Percentiles rank a stretch among this genome's conserved stretches.
These are phyloP conservation scores for Exophiala viscosa DNA, from an alignment of 2,329 filamentous ascomycete species.

Conservation along the genomic window DNA sequence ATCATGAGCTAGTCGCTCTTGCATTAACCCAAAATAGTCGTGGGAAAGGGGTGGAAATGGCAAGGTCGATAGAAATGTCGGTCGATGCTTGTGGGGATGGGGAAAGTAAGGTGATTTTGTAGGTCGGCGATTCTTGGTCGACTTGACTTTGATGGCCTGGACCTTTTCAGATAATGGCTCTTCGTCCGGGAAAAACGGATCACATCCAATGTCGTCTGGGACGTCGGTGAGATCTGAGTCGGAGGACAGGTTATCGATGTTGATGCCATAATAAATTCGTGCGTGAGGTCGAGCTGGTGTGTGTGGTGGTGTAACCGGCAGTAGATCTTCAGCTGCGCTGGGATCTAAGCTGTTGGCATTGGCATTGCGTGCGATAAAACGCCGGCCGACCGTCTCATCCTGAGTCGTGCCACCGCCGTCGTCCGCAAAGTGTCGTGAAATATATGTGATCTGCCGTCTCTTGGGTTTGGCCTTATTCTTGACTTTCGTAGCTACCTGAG, in stretches of 20 bases:
- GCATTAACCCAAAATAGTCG: constrained; percentile 70
- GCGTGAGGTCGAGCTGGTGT: constrained; percentile 12
- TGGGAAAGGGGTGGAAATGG: constrained; percentile 65
- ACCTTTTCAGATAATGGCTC: constrained; percentile 6
- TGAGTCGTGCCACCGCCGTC: constrained; percentile 3
- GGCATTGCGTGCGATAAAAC: background rate
- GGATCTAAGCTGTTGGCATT: background rate
- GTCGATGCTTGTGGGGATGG: constrained; percentile 26
- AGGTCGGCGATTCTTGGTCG: constrained; percentile 7
- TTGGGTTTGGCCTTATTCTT: constrained; percentile 6
- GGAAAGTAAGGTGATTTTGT: constrained; percentile 43
- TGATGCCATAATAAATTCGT: constrained; percentile 23
- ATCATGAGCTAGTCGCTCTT: constrained; percentile 70
- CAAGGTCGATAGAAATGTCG: constrained; percentile 43
- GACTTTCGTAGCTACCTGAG: background rate
- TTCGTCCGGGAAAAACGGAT: constrained; percentile 9
- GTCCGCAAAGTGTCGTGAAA: constrained; percentile 25
- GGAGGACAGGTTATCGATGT: constrained; percentile 30
- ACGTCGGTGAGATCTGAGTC: constrained; percentile 37
- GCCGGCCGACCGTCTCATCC: background rate
- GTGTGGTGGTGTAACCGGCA: constrained; percentile 15
- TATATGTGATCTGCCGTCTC: constrained; percentile 21
- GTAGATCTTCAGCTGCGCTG: constrained; percentile 1
- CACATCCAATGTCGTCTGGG: constrained; percentile 32
- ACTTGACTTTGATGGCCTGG: constrained; percentile 14